Percentiles rank a stretch among this genome's conserved stretches.
Conservation (phyloP, 2,329 filamentous ascomycete genomes). For the Daldinia sp. region DNA sequence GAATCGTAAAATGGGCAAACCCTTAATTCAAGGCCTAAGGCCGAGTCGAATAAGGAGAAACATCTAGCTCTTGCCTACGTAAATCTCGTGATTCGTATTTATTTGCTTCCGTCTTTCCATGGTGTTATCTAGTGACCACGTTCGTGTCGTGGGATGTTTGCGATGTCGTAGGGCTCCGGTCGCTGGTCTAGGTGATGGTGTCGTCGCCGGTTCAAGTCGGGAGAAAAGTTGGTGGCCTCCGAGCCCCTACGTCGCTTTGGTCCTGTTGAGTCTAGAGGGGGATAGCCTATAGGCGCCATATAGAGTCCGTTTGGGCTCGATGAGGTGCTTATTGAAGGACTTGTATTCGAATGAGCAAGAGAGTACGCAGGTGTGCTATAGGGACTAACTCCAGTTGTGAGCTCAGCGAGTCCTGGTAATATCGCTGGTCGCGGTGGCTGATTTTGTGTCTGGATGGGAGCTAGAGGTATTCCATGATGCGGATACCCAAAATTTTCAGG, state of each 20-base stretch:
- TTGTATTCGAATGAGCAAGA: constrained; percentile 50
- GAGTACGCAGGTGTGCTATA: constrained; percentile 67
- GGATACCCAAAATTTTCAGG: constrained; percentile 33
- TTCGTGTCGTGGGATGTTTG: constrained; percentile 25
- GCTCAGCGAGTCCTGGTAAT: constrained; percentile 68
- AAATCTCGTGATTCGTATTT: not conserved
- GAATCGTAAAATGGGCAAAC: not conserved
- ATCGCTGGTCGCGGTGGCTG: constrained; percentile 53
- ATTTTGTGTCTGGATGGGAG: constrained; percentile 60
- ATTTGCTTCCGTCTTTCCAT: constrained; percentile 1
- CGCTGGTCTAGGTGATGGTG: constrained; percentile 45
- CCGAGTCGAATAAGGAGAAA: not conserved
- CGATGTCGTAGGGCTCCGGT: constrained; percentile 36
- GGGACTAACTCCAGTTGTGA: constrained; percentile 69
- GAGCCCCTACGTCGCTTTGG: constrained; percentile 64
- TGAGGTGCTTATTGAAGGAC: constrained; percentile 50
- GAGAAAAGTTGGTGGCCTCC: constrained; percentile 50
- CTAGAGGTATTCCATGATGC: constrained; percentile 53
- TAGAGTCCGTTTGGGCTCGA: constrained; percentile 54
- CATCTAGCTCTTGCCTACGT: too few species aligned
- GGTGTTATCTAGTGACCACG: constrained; percentile 2
- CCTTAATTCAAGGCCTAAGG: not conserved
- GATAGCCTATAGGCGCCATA: constrained; percentile 48
- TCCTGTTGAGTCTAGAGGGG: constrained; percentile 51
- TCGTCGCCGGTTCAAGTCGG: constrained; percentile 57